Percentiles rank a stretch among this genome's conserved stretches.
These are phyloP conservation scores for Euryodendron excelsum DNA, from an alignment of 148 eudicot genomes.

Conservation along the genomic window DNA sequence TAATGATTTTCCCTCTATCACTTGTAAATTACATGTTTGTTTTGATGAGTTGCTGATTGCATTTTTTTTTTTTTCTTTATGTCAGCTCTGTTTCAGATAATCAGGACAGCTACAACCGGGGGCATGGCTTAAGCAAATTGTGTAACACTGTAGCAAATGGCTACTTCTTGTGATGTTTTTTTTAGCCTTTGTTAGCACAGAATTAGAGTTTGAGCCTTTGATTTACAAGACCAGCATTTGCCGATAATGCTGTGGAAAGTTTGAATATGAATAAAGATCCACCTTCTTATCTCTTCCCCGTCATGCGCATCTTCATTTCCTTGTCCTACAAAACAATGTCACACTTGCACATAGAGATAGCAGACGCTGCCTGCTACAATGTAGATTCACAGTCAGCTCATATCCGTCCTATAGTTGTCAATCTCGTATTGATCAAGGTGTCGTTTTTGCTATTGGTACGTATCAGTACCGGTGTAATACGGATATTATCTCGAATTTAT, in stretches of 20 bases:
- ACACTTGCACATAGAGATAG: too few species aligned
- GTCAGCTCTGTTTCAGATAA: conserved; percentile 25
- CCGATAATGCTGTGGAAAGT: neutral
- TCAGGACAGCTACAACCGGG: conserved; percentile 55
- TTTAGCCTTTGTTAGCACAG: neutral
- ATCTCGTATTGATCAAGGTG: too few species aligned
- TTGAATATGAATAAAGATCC: conserved; percentile 3
- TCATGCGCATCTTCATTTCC: neutral
- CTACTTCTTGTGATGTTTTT: neutral
- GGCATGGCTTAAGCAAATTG: conserved; percentile 60
- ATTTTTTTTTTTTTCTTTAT: neutral
- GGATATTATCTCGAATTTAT: too few species aligned
- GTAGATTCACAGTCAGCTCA: too few species aligned
- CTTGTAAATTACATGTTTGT: neutral
- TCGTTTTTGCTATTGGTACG: too few species aligned
- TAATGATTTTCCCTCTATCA: neutral
- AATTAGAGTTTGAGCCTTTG: neutral
- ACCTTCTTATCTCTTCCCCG: neutral
- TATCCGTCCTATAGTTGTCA: too few species aligned
- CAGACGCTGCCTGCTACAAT: too few species aligned
- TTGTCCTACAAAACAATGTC: too few species aligned
- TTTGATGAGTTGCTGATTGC: neutral
- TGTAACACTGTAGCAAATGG: neutral
- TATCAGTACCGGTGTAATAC: too few species aligned
- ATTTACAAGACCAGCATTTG: neutral